A percentile compares a stretch with the other conserved stretches of the same genome.
Evolutionary conservation across 495 filamentous ascomycete genomes (phyloP).

Genomic region (Aspergillus indologenus): DNA sequence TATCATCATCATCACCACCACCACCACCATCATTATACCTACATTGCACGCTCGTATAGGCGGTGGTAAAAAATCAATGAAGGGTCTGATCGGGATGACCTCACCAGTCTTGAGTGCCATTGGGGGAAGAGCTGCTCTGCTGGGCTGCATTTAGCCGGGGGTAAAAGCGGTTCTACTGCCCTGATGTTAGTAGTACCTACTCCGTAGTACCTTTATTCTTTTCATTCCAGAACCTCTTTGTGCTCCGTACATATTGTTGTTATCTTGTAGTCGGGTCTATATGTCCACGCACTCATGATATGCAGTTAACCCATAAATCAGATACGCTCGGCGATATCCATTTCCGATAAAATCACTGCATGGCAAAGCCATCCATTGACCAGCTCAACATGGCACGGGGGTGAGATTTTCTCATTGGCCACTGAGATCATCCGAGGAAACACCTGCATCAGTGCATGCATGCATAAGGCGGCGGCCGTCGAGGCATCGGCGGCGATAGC

Average conservation of each 20-base stretch:
- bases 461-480: not conserved
- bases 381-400: not conserved
- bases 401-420: not conserved
- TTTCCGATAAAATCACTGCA: not conserved
- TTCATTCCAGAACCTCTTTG: not conserved
- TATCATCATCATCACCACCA: not conserved
- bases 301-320: not conserved
- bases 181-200: no score
- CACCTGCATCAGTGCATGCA: not conserved
- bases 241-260: no score
- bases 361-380: not conserved
- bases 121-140: slow-evolving; percentile 1
- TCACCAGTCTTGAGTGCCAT: slow-evolving; percentile 9
- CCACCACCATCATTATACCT: not conserved
- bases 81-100: slow-evolving; percentile 19
- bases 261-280: no score
- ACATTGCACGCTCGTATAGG: not conserved
- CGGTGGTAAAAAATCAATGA: not conserved
- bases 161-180: slow-evolving; percentile 14
- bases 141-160: slow-evolving; percentile 10
- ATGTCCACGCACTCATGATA: not conserved
- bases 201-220: slow-evolving; percentile 5
- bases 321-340: not conserved
- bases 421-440: not conserved
- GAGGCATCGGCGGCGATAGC: not conserved